These are phyloP conservation scores for Buxus sempervirens DNA, from an alignment of 164 flowering plant species.

Conservation along the genomic window DNA sequence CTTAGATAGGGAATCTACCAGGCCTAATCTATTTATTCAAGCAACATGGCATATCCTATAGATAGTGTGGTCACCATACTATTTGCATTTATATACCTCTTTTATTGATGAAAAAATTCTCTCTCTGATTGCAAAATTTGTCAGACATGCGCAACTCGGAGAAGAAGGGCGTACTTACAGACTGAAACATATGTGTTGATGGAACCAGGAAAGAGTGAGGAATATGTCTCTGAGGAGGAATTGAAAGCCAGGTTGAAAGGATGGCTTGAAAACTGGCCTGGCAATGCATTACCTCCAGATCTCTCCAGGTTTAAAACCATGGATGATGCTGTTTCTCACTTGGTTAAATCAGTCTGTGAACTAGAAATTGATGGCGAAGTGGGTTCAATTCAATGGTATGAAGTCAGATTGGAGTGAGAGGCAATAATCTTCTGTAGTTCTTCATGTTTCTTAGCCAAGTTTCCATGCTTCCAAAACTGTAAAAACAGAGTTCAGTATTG, in stretches of 20 bases:
- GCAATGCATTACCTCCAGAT: slow-evolving; percentile 64
- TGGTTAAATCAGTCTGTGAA: slow-evolving; percentile 77
- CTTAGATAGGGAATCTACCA: no score
- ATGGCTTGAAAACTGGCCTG: slow-evolving; percentile 81
- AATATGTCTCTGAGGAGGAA: slow-evolving; percentile 54
- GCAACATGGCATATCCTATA: no score
- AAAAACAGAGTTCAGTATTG: no score
- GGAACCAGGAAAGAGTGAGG: slow-evolving; percentile 55
- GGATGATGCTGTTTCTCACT: slow-evolving; percentile 65
- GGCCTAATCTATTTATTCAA: no score
- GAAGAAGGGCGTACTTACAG: slow-evolving; percentile 34
- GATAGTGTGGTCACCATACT: no score
- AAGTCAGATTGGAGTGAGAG: slow-evolving; percentile 66
- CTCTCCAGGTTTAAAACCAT: slow-evolving; percentile 55
- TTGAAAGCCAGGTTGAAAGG: slow-evolving; percentile 32
- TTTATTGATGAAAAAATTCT: no score
- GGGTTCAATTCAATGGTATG: slow-evolving; percentile 84
- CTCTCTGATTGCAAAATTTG: no score
- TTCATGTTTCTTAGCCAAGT: no score
- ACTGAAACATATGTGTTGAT: slow-evolving; percentile 52
- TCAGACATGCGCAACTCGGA: slow-evolving; percentile 38
- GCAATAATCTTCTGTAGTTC: slow-evolving; percentile 31
- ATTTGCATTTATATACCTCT: no score
- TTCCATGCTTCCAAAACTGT: no score
- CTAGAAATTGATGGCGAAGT: slow-evolving; percentile 85